Conservation (phyloP, 2,329 filamentous ascomycete genomes). For the Xylariaceae sp. region DNA sequence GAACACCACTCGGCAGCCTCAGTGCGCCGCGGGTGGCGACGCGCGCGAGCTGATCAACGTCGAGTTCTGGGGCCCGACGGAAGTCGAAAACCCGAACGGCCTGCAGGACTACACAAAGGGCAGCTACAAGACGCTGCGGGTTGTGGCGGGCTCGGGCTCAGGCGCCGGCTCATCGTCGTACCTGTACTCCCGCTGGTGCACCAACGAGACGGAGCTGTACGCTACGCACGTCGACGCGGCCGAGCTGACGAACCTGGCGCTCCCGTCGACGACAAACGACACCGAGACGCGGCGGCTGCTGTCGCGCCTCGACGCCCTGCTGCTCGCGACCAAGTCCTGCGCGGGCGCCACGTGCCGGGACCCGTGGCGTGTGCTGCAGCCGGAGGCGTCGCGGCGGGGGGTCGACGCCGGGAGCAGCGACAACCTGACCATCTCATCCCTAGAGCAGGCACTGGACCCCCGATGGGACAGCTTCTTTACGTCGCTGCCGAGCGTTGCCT, state of each 20-base stretch:
- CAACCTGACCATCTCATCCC: constrained; percentile 7
- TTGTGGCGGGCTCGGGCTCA: constrained; percentile 7
- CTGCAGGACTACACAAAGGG: constrained; percentile 2
- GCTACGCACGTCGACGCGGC: constrained; percentile 1
- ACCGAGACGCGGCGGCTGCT: constrained; percentile 11
- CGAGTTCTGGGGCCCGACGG: constrained; percentile 10
- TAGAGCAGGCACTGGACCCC: constrained; percentile 8
- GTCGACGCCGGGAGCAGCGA: constrained; percentile 1
- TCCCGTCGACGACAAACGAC: constrained; percentile 8
- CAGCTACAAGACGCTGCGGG: constrained; percentile 10
- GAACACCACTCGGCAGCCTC: constrained; percentile 4
- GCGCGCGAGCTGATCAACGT: constrained; percentile 10
- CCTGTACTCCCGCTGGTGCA: constrained; percentile 10
- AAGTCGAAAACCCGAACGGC: constrained; percentile 6
- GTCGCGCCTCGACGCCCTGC: constrained; percentile 8
- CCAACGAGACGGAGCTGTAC: constrained; percentile 9
- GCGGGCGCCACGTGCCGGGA: constrained; percentile 1
- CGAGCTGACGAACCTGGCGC: constrained; percentile 8
- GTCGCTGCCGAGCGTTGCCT: constrained; percentile 5
- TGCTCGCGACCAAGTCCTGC: constrained; percentile 9
- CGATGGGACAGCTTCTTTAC: constrained; percentile 8
- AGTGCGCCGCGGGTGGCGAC: constrained; percentile 3
- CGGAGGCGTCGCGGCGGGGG: not conserved
- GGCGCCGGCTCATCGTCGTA: no score
- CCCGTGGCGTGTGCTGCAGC: not conserved